Evolutionary conservation across 2,329 filamentous ascomycete species (phyloP), one percentile per base, ranked within the genome.

Genomic region (Diplocarpon mali): DNA sequence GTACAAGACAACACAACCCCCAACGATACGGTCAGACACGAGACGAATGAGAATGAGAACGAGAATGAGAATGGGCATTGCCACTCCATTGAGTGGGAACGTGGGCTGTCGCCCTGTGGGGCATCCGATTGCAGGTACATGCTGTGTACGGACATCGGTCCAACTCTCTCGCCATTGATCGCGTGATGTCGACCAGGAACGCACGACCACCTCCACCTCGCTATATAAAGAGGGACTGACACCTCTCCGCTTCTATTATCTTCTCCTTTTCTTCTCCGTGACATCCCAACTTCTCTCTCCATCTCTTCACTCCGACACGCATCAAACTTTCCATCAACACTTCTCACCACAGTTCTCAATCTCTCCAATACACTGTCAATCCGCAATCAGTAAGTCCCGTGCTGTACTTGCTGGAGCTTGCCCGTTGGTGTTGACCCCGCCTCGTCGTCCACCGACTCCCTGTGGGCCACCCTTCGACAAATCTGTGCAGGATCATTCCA

Each of bases 381-480:
- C 48, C 50, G 42, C 44, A 45, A 58, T 51, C 53, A 59, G 55
- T 58, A 58, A 53, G 55, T 52, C 27, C 30, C 30, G 35, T 3
- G 20, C n/a, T n/a, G n/a, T n/a, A n/a, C n/a, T n/a, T n/a, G 24
- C 20, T 35, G 42, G 28, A 44, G n/a, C 35, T 38, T 42, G n/a
- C 14, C 31, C 17, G 12, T 45, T 48, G 32, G 17, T 46, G 16
- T 40, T 50, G 53, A 52, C 50, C 50, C 50, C 51, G 45, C 20
- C 20, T 24, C 7, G 20, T 24, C 20, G 7, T 24, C 20, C n/a
- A n/a, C n/a, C n/a, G n/a, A n/a, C n/a, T n/a, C n/a, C n/a, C n/a
- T n/a, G n/a, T n/a, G n/a, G n/a, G n/a, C n/a, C n/a, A n/a, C n/a
- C n/a, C n/a, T n/a, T n/a, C n/a, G n/a, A n/a, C n/a, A n/a, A n/a